These are phyloP conservation scores for Collybiopsis luxurians DNA, from an alignment of 768 basidiomycete genomes.

Conservation along the genomic window DNA sequence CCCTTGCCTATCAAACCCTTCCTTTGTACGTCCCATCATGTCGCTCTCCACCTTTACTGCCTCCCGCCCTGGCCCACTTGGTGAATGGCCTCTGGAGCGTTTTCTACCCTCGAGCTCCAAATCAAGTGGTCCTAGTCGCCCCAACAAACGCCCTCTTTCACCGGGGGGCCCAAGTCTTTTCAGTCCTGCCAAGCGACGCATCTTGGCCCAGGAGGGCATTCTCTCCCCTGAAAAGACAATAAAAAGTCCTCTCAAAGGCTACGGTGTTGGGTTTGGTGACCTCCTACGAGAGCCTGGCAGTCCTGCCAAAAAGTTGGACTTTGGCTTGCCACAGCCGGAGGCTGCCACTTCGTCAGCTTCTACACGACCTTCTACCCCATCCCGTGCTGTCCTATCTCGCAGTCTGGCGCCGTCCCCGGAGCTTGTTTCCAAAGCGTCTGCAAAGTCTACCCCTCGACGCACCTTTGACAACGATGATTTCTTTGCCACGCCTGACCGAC, in stretches of 20 bases:
- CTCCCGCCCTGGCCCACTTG: conserved; percentile 49
- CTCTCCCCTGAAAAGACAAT: conserved; percentile 34
- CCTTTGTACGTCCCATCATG: conserved; percentile 10
- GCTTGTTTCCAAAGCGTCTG: conserved; percentile 14
- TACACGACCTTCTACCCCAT: conserved; percentile 12
- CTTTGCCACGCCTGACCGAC: conserved; percentile 17
- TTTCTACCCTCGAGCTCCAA: conserved; percentile 41
- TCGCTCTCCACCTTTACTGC: conserved; percentile 10
- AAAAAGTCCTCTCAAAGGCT: conserved; percentile 33
- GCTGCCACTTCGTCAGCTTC: background rate
- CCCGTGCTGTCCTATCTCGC: conserved; percentile 9
- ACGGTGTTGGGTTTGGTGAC: conserved; percentile 39
- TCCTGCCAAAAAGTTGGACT: conserved; percentile 53
- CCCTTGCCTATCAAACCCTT: conserved; percentile 8
- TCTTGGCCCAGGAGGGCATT: conserved; percentile 54
- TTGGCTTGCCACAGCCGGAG: conserved; percentile 30
- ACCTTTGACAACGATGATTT: conserved; percentile 14
- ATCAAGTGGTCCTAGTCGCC: conserved; percentile 26
- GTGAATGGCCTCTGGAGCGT: conserved; percentile 56
- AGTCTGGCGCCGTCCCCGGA: conserved; percentile 28
- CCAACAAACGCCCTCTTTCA: conserved; percentile 62
- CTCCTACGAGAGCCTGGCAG: conserved; percentile 40
- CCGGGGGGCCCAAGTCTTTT: conserved; percentile 44
- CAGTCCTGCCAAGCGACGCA: conserved; percentile 69
- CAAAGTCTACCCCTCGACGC: background rate